Evolutionary conservation across 2,329 filamentous ascomycete species (phyloP).

Genomic region (Arthrobotrys sinensis): DNA sequence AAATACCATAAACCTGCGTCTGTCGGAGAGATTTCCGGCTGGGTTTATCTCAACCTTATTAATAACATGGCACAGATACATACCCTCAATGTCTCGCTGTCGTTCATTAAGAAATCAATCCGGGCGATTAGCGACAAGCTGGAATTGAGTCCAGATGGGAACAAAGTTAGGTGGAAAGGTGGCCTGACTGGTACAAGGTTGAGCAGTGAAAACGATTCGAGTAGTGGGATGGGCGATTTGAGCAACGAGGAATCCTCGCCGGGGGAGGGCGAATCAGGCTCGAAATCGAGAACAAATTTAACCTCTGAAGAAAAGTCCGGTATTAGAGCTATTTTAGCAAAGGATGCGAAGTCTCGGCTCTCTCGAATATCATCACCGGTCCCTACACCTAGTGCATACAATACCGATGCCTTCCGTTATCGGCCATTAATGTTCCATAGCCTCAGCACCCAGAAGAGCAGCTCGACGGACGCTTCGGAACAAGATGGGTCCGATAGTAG

Average conservation of each 20-base stretch:
- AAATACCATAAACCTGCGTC: conserved; percentile 72
- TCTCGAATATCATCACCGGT: conserved; percentile 41
- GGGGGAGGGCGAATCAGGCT: conserved; percentile 68
- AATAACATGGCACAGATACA: conserved; percentile 87
- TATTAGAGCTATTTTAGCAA: conserved; percentile 65
- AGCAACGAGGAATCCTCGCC: conserved; percentile 68
- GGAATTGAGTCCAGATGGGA: conserved; percentile 82
- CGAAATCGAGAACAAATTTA: conserved; percentile 66
- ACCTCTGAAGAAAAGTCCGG: conserved; percentile 67
- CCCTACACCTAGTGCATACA: conserved; percentile 14
- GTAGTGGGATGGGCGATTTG: conserved; percentile 67
- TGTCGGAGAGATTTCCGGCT: conserved; percentile 78
- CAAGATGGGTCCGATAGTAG: conserved; percentile 44
- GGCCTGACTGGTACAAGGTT: conserved; percentile 77
- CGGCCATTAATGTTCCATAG: conserved; percentile 49
- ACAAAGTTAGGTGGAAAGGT: conserved; percentile 85
- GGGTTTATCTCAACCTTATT: conserved; percentile 86
- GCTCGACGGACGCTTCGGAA: conserved; percentile 42
- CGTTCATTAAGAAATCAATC: conserved; percentile 82
- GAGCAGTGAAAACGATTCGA: conserved; percentile 76
- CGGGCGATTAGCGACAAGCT: conserved; percentile 80
- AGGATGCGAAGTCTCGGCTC: conserved; percentile 49
- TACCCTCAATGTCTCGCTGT: conserved; percentile 84
- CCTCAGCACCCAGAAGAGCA: conserved; percentile 38
- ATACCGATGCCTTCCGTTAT: conserved; percentile 47